Percentiles rank a stretch among this genome's conserved stretches.
phyloP scores from a whole-genome alignment of 768 basidiomycete species.

The Pulveroboletus ravenelii region DNA sequence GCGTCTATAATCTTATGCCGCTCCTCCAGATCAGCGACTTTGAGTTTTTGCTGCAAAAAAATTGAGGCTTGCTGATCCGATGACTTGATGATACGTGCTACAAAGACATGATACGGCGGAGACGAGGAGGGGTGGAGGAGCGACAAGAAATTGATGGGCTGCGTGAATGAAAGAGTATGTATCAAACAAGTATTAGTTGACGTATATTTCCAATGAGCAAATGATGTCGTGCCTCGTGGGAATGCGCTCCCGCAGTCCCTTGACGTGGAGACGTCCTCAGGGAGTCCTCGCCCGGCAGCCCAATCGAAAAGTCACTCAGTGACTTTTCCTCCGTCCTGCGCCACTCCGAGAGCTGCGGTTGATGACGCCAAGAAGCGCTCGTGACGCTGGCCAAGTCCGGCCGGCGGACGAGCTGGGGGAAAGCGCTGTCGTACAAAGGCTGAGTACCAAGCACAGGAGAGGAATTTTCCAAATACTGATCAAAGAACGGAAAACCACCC shows the following conservation, averaged over 20 bases:
- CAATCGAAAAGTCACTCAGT: conserved; percentile 20
- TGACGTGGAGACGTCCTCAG: conserved; percentile 30
- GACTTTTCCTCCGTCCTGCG: conserved; percentile 34
- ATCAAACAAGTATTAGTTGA: conserved; percentile 12
- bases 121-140: conserved; percentile 80
- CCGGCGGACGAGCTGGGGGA: conserved; percentile 25
- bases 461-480: conserved; percentile 46
- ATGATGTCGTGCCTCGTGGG: conserved; percentile 48
- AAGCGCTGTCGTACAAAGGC: conserved; percentile 31
- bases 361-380: conserved; percentile 22
- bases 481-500: conserved; percentile 42
- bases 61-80: conserved; percentile 90
- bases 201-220: conserved; percentile 1
- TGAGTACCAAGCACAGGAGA: conserved; percentile 36
- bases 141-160: conserved; percentile 89
- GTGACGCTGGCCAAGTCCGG: conserved; percentile 12
- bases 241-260: conserved; percentile 24
- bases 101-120: conserved; percentile 79
- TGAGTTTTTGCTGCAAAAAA: conserved; percentile 86
- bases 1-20: conserved; percentile 82
- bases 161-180: conserved; percentile 5
- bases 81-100: conserved; percentile 80
- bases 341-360: conserved; percentile 40
- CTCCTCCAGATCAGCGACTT: conserved; percentile 75
- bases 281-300: conserved; percentile 25